Evolutionary conservation across 371 early-diverging fungal genomes (phyloP), one percentile per base, ranked within the genome.

Genomic region (Dichotomocladium elegans): DNA sequence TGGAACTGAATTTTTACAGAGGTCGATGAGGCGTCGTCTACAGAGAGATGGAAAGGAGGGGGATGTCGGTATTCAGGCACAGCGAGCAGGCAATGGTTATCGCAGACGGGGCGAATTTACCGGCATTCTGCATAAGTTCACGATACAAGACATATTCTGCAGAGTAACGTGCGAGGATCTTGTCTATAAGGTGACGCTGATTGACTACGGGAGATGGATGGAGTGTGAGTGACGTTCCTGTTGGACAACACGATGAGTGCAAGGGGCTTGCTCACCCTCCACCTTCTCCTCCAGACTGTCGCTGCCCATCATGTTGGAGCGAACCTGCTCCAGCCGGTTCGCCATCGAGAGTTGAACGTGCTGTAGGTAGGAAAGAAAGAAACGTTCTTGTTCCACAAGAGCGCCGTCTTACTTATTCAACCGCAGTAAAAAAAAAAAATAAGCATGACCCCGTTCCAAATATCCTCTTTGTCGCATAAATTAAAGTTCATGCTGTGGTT

Each of bases 101-200:
- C 2, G 12, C 21, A 34, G 41, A 49, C 6, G 7, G 10, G 24
- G 9, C 2, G 1, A 44, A 40, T 12, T 28, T 62, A 58, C 77
- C 77, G 46, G 77, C 70, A 56, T 77, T 77, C 34, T 77, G 95
- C 70, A 93, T 81, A 8, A 94, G 70, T 70, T 91, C 86, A 50
- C 87, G 64, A 47, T 85, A 88, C 8, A 86, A 73, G 4, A 83
- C 85, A 68, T 77, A 85, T 61, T 91, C 91, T 7, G 92, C 88
- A 3, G 90, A 89, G 27, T 80, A 85, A 66, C 95, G 77, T 14
- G 92, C 94, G 12, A 93, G 73, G 34, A 94, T 92, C 78, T 95
- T 94, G 70, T 95, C 95, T 56, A 95, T 93, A 35, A 95, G 77
- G 63, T 92, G 92, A 22, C 95, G 80, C 64, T 94, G 94, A 68